Evolutionary conservation across 768 basidiomycete species (phyloP).

Genomic region (Boletus subcaerulescens): DNA sequence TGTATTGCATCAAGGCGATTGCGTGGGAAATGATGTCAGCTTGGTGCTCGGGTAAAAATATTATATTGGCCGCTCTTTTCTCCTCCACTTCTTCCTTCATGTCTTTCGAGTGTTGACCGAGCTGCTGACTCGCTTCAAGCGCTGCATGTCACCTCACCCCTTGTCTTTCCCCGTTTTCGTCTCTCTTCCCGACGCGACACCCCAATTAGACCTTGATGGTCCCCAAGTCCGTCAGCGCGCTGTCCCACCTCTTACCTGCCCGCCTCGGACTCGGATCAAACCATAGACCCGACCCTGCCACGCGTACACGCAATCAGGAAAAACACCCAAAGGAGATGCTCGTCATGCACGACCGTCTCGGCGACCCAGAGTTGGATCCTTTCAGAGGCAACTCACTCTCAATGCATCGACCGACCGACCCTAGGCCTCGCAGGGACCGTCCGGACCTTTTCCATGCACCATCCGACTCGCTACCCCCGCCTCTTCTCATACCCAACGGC

Average conservation of each 20-base stretch:
- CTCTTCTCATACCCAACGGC: constrained; percentile 46
- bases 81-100: not conserved
- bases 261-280: constrained; percentile 31
- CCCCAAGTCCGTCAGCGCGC: constrained; percentile 29
- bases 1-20: constrained; percentile 2
- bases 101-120: no score
- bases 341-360: constrained; percentile 41
- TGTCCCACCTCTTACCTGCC: constrained; percentile 38
- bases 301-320: constrained; percentile 3
- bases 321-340: constrained; percentile 30
- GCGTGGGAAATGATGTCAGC: constrained; percentile 15
- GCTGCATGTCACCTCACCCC: no score
- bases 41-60: not conserved
- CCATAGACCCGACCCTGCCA: constrained; percentile 10
- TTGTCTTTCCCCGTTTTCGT: not conserved
- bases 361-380: constrained; percentile 35
- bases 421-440: not conserved
- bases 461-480: constrained; percentile 29
- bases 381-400: constrained; percentile 29
- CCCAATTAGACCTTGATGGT: constrained; percentile 29
- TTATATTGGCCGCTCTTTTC: constrained; percentile 1
- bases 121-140: no score
- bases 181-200: no score
- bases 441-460: constrained; percentile 17
- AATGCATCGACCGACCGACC: constrained; percentile 25